Base-by-base conservation (phyloP, 192 early-diverging fungal genomes). In the Coemansia biformis region DNA sequence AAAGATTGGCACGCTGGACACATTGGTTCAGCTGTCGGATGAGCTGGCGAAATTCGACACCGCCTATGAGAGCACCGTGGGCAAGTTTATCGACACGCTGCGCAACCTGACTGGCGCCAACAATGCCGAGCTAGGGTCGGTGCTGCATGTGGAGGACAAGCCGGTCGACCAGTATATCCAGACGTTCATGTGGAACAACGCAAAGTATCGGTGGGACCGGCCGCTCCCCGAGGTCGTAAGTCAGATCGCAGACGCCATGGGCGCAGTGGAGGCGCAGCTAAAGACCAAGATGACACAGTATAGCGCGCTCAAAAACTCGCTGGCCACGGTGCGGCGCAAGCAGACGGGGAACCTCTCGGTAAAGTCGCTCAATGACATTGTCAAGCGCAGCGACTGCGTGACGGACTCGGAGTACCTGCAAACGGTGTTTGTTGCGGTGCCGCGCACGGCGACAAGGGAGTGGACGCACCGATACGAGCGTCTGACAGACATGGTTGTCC, bases 121-220 rank as follows among this genome's bases (percentile, higher is more conserved):
- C 41, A 59, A 55, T 26, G 31, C 14, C 0, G 36, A 23, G 14
- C 48, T 67, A 6, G 37, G 35, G 12, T 30, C 47, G 10, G 22
- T 33, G 23, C 46, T 68, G 38, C 13, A 32, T 24, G 69, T 73
- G 2, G 61, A 73, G 11, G 69, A 50, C 24, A 68, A 92, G 78
- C 64, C 81, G 42, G 80, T 96, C 29, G 93, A 92, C 65, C 75
- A 87, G 37, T 99, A 88, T 51, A 67, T 98, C 13, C 80, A 82
- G 48, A 75, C 79, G 18, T 98, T 98, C 59, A 77, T 86, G 48
- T 99, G 96, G 96, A 91, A 98, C 64, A 88, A 85, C 14, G 86
- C 94, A 83, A 96, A 96, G 72, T 99, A 93, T 67, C 78, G 96
- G 36, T 57, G 85, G 2, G 96, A 99, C 71, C 91, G 92, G 68